Evolutionary conservation across 352 stramenopile genomes (phyloP), one percentile per base, ranked within the genome.

Genomic region (Phytophthora palmivora): DNA sequence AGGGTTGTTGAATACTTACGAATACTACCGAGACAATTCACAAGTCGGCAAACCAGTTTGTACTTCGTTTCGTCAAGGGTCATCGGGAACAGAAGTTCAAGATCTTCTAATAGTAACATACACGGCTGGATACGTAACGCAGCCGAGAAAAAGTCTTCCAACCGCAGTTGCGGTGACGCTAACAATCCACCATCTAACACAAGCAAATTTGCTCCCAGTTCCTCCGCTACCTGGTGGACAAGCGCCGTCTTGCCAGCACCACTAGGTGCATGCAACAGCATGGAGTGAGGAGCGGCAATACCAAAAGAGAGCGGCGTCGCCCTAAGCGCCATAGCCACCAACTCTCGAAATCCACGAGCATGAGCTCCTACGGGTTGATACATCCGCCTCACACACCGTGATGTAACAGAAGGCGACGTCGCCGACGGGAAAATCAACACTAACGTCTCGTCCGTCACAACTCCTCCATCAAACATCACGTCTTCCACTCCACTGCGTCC

Each of bases 221-320:
- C 63, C 2, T 69, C 41, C 2, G 83, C 78, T 33, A 89, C 54
- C 19, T 88, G 79, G 6, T 75, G 70, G 4, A 90, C 76, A 28
- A 89, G 52, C 15, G 78, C 90, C 14, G 84, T 90, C 58, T 96
- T 96, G 14, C 87, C 87, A 9, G 83, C 70, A 6, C 87, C 85
- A 33, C 77, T 91, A 0, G 82, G 70, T 24, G 72, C 87, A 15
- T 93, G 79, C 4, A 96, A 43, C 10, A 96, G 43, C 2, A 94
- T 33, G 3, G 79, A 91, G 3, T 61, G 67, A 36, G 76, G 59
- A 6, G 57, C 64, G 8, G 49, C 21, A 18, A 70, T 44, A 9
- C n/a, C 7, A 2, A 7, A 34, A 11, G 30, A 34, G 30, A 34
- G 36, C 14, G 37, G 42, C 26, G 36, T 28, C 1, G 37, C 15